Evolutionary conservation across 495 filamentous ascomycete genomes (phyloP).

Genomic region (Penicillium salamii): DNA sequence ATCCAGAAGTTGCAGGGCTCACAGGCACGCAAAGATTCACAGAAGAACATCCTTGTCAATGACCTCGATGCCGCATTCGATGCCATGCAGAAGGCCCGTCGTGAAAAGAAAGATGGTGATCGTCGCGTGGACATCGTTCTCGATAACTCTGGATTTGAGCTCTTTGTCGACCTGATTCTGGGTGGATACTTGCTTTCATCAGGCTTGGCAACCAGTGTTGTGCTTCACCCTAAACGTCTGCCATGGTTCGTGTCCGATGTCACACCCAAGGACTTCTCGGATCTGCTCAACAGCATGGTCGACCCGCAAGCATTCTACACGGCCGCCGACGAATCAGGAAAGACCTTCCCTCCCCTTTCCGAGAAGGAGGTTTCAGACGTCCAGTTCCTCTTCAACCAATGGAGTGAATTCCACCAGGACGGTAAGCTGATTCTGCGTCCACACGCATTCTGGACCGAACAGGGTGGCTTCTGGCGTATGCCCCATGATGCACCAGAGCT

Average conservation of each 20-base stretch:
- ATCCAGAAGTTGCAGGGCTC: slow-evolving; percentile 94
- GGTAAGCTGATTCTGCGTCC: slow-evolving; percentile 77
- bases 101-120: slow-evolving; percentile 50
- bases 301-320: slow-evolving; percentile 75
- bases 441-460: slow-evolving; percentile 86
- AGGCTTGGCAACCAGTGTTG: slow-evolving; percentile 77
- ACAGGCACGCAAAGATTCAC: slow-evolving; percentile 74
- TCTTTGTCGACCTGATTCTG: slow-evolving; percentile 90
- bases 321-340: slow-evolving; percentile 63
- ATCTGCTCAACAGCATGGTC: slow-evolving; percentile 73
- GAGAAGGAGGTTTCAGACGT: slow-evolving; percentile 67
- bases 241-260: slow-evolving; percentile 99
- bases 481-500: slow-evolving; percentile 64
- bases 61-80: slow-evolving; percentile 73
- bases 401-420: slow-evolving; percentile 74
- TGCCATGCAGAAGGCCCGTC: slow-evolving; percentile 59
- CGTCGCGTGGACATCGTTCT: slow-evolving; percentile 87
- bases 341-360: slow-evolving; percentile 54
- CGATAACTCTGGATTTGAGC: slow-evolving; percentile 95
- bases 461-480: slow-evolving; percentile 82
- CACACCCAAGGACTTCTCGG: slow-evolving; percentile 75
- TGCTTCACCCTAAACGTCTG: slow-evolving; percentile 91
- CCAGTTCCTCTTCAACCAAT: slow-evolving; percentile 73
- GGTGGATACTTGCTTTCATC: slow-evolving; percentile 82
- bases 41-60: slow-evolving; percentile 87